Conservation (phyloP, 148 eudicot genomes). For the Nyssa sinensis region DNA sequence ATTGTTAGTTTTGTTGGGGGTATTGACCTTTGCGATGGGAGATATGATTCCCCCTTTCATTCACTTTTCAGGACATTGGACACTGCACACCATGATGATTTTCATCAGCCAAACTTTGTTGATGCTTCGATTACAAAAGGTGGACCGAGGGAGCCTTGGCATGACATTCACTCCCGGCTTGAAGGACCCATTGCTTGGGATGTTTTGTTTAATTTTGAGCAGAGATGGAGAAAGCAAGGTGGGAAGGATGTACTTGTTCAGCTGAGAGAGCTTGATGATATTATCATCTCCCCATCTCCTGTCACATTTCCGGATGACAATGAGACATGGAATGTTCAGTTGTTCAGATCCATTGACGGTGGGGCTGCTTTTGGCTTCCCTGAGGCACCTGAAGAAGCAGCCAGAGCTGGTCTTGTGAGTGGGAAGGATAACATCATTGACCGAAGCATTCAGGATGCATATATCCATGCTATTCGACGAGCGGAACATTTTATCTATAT, state of each 20-base stretch:
- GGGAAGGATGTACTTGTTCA: slow-evolving; percentile 61
- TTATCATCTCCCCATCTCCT: slow-evolving; percentile 69
- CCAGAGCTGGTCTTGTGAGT: slow-evolving; percentile 71
- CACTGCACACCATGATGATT: slow-evolving; percentile 71
- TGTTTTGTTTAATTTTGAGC: slow-evolving; percentile 78
- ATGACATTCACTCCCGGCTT: slow-evolving; percentile 75
- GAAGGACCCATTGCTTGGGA: slow-evolving; percentile 93
- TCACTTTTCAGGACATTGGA: slow-evolving; percentile 73
- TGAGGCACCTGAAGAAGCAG: slow-evolving; percentile 75
- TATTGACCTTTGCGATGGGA: slow-evolving; percentile 81
- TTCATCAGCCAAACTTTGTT: slow-evolving; percentile 71
- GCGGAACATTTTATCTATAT: slow-evolving; percentile 70
- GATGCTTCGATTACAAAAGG: slow-evolving; percentile 62
- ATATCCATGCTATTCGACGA: slow-evolving; percentile 72
- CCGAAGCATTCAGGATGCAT: slow-evolving; percentile 79
- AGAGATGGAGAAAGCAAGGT: slow-evolving; percentile 88
- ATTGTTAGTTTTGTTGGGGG: slow-evolving; percentile 85
- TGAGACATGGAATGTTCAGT: slow-evolving; percentile 79
- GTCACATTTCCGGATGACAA: slow-evolving; percentile 62
- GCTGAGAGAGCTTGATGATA: slow-evolving; percentile 54
- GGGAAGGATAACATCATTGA: slow-evolving; percentile 79
- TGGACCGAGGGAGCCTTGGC: slow-evolving; percentile 92
- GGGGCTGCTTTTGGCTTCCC: slow-evolving; percentile 90
- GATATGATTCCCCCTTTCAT: slow-evolving; percentile 70
- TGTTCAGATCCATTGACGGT: slow-evolving; percentile 79